Evolutionary conservation across 345 rosid genomes (phyloP), one percentile per base, ranked within the genome.

Genomic region (Populus davidiana): DNA sequence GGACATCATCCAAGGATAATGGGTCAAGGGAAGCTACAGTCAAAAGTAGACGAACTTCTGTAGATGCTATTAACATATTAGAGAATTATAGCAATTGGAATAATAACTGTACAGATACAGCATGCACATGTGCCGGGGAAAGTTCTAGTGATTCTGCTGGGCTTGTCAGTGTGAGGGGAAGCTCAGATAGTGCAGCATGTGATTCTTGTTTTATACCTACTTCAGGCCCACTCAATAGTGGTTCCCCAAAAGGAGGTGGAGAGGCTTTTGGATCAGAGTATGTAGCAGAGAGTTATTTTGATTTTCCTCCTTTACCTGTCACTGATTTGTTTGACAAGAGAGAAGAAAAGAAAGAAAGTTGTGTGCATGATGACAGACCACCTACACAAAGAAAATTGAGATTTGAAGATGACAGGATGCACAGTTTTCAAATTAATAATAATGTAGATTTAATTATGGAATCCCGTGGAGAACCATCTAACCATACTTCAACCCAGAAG

Each of bases 381-480:
- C 79, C 88, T 71, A 47, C 83, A 61, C 86, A 33, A 63, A 80
- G 67, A 64, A 83, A 76, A 47, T 78, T 88, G 83, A 82, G 80
- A 81, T 83, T 80, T 71, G 88, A 84, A 65, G 91, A 87, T 70
- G 92, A 85, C 62, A 83, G 78, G 75, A 88, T 91, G 97, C 96
- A 92, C 83, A 86, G 86, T 87, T 94, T 92, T 82, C 92, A 85
- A 84, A 89, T 92, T 83, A 84, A 80, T 83, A 90, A 89, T 86
- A 91, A 91, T 79, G 82, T 87, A 80, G 97, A 91, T 77, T 84
- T 92, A 84, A 82, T 91, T 86, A 87, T 92, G 82, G 97, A 92
- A 75, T 86, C 86, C 69, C 76, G 68, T 69, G 86, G 82, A 72
- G 86, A 88, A 65, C 79, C 87, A 75, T 86, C 81, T 49, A 78